phyloP scores from a whole-genome alignment of 106 monocot genomes.

The Chionographis japonica region DNA sequence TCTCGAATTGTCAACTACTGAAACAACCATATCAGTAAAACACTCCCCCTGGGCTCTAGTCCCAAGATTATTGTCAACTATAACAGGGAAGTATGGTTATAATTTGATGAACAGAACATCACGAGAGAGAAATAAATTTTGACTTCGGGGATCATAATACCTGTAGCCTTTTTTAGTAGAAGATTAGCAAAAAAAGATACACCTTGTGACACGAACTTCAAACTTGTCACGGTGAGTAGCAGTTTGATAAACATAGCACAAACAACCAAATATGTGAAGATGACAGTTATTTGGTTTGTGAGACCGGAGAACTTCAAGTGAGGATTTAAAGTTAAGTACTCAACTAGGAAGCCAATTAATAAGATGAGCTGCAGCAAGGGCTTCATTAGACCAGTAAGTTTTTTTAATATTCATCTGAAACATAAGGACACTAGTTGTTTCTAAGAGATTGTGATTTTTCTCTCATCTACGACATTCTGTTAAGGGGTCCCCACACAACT shows the following conservation, averaged over 20 bases:
- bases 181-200: not conserved
- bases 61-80: not conserved
- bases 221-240: not conserved
- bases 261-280: not conserved
- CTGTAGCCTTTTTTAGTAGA: not conserved
- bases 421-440: not conserved
- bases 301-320: not conserved
- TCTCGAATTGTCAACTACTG: too few relatives aligned
- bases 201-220: not conserved
- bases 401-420: slow-evolving; percentile 1
- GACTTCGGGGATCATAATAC: not conserved
- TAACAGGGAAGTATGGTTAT: not conserved
- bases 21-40: not conserved
- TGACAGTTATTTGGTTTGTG: not conserved
- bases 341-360: not conserved
- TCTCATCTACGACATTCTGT: not conserved
- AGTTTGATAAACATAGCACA: not conserved
- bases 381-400: not conserved
- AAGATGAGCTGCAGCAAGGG: not conserved
- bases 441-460: not conserved
- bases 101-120: not conserved
- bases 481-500: not conserved
- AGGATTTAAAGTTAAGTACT: not conserved
- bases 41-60: not conserved
- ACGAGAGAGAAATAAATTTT: not conserved